Percentiles rank a stretch among this genome's conserved stretches.
phyloP scores from a whole-genome alignment of 148 eudicot genomes.

The Polygonum aviculare region DNA sequence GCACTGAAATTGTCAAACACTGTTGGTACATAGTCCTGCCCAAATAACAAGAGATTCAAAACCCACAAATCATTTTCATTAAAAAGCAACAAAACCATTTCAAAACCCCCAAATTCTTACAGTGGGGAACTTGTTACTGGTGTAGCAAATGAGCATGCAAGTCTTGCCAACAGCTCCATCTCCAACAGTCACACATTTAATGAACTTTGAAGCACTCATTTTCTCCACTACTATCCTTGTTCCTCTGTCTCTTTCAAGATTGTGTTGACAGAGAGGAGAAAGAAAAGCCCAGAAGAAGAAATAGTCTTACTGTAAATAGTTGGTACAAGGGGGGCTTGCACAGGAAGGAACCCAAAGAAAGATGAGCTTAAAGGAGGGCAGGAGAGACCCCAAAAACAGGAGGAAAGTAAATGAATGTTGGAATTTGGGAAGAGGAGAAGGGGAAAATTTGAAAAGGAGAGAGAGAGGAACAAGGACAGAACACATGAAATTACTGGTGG shows the following conservation, averaged over 20 bases:
- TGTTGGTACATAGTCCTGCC: conserved; percentile 74
- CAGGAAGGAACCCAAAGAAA: not conserved
- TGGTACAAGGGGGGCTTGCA: not conserved
- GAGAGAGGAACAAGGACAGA: conserved; percentile 1
- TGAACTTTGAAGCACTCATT: conserved; percentile 92
- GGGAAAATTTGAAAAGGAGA: not conserved
- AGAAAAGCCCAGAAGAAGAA: not conserved
- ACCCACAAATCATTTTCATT: not conserved
- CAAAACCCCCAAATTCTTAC: conserved; percentile 29
- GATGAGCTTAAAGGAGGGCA: not conserved
- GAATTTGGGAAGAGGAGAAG: not conserved
- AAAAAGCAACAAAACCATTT: not conserved
- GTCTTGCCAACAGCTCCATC: conserved; percentile 99
- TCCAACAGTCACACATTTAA: conserved; percentile 96
- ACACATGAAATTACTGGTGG: conserved; percentile 6
- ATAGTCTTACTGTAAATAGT: not conserved
- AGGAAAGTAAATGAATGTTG: not conserved
- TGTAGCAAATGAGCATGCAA: conserved; percentile 95
- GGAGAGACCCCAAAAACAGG: conserved; percentile 3
- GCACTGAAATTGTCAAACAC: conserved; percentile 88
- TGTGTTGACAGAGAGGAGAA: not conserved
- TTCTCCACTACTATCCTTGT: not conserved
- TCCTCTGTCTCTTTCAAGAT: not conserved
- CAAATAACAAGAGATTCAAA: not conserved
- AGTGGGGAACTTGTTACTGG: conserved; percentile 96